Percentiles rank a stretch among this genome's conserved stretches.
phyloP scores from a whole-genome alignment of 306 rosid species.

The Medicago arabica region DNA sequence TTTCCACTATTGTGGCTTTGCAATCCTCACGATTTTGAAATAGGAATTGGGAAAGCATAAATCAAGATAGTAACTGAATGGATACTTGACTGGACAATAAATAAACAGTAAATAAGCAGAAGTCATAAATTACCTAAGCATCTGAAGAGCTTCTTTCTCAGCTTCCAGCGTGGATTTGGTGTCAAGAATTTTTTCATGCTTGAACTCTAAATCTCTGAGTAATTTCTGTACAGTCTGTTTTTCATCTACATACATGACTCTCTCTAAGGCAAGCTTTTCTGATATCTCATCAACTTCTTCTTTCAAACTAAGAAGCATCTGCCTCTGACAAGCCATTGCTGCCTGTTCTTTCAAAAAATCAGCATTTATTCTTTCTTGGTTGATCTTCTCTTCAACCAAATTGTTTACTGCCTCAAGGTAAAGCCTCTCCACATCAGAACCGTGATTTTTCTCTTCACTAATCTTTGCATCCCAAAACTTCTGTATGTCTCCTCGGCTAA shows the following conservation, averaged over 20 bases:
- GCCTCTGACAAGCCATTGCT: conserved; percentile 88
- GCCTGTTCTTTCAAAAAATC: conserved; percentile 72
- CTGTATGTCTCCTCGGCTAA: conserved; percentile 75
- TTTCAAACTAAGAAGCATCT: conserved; percentile 67
- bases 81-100: conserved; percentile 26
- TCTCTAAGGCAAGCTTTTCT: conserved; percentile 72
- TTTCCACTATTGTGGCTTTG: too few species aligned
- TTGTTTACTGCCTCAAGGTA: conserved; percentile 59
- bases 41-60: too few species aligned
- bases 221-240: conserved; percentile 54
- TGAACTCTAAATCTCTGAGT: conserved; percentile 62
- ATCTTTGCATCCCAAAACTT: conserved; percentile 77
- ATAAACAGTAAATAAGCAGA: conserved; percentile 8
- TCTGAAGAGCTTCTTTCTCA: conserved; percentile 91
- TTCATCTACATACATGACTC: conserved; percentile 63
- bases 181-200: conserved; percentile 66
- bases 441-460: conserved; percentile 64
- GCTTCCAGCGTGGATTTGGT: conserved; percentile 81
- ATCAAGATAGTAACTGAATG: not conserved
- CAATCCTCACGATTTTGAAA: too few species aligned
- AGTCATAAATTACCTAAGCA: conserved; percentile 63
- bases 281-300: conserved; percentile 80
- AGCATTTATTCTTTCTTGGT: conserved; percentile 59
- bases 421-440: conserved; percentile 64
- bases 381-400: conserved; percentile 68